Percentiles rank a stretch among this genome's conserved stretches.
phyloP scores from a whole-genome alignment of 2,329 filamentous ascomycete genomes.

The Xylaria digitata region DNA sequence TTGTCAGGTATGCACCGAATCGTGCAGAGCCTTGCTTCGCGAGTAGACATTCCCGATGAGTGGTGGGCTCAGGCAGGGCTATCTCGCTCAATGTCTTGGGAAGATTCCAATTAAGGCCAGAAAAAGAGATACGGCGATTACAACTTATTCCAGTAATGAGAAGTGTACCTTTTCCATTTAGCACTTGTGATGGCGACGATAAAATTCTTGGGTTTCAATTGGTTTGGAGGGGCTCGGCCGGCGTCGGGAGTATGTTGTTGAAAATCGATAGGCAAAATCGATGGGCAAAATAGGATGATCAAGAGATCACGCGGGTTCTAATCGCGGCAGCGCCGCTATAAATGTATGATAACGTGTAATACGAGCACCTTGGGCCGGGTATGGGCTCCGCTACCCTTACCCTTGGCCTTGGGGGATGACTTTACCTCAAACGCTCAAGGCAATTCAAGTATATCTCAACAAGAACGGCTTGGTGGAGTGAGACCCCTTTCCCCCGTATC shows the following conservation, averaged over 20 bases:
- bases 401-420: background rate
- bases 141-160: background rate
- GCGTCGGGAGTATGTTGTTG: slow-evolving; percentile 15
- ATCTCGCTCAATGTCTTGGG: slow-evolving; percentile 65
- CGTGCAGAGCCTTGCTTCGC: slow-evolving; percentile 73
- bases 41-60: slow-evolving; percentile 82
- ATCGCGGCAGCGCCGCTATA: background rate
- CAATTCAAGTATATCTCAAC: too few relatives aligned
- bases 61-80: slow-evolving; percentile 82
- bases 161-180: background rate
- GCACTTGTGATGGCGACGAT: background rate
- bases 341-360: slow-evolving; percentile 33
- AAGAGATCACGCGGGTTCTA: background rate
- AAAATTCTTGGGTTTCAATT: slow-evolving; percentile 1
- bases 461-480: too few relatives aligned
- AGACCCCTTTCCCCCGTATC: too few relatives aligned
- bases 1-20: slow-evolving; percentile 77
- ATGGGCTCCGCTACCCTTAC: background rate
- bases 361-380: slow-evolving; percentile 10
- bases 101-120: slow-evolving; percentile 45
- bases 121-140: background rate
- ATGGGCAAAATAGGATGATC: slow-evolving; percentile 5
- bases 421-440: background rate
- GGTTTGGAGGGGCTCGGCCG: slow-evolving; percentile 6
- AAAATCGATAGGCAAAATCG: slow-evolving; percentile 1